Evolutionary conservation across 1,139 yeast genomes (phyloP).

Genomic region (Hyphopichia pseudoburtonii): DNA sequence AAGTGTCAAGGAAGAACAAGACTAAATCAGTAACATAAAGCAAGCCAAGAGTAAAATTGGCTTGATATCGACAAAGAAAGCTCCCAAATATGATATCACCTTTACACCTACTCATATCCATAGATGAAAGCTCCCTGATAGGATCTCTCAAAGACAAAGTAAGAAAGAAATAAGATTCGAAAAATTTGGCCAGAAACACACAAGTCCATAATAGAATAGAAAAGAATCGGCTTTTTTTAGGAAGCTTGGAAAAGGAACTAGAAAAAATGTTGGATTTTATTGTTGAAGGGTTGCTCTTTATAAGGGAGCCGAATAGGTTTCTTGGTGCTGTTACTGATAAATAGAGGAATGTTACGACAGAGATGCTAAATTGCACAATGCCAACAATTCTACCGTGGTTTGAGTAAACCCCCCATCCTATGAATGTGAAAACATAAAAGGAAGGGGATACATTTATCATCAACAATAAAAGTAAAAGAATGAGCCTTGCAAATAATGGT

Average conservation of each 20-base stretch:
- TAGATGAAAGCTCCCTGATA: constrained; percentile 59
- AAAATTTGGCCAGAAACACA: constrained; percentile 69
- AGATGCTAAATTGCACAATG: constrained; percentile 57
- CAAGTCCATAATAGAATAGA: constrained; percentile 67
- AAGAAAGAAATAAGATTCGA: constrained; percentile 79
- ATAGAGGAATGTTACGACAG: constrained; percentile 59
- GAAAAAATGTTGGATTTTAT: constrained; percentile 32
- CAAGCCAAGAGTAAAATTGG: constrained; percentile 53
- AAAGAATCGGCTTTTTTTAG: constrained; percentile 49
- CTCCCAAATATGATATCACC: constrained; percentile 57
- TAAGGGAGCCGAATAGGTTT: constrained; percentile 38
- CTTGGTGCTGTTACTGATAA: constrained; percentile 57
- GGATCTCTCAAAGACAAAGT: constrained; percentile 82
- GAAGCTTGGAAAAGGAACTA: constrained; percentile 55
- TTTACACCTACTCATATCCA: constrained; percentile 60
- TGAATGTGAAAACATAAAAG: constrained; percentile 53
- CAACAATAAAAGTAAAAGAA: constrained; percentile 43
- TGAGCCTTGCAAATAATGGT: constrained; percentile 42
- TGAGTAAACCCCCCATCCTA: constrained; percentile 54
- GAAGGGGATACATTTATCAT: constrained; percentile 60
- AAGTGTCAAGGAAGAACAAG: constrained; percentile 79
- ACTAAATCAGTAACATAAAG: constrained; percentile 68
- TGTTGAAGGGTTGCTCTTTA: constrained; percentile 7
- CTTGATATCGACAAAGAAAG: constrained; percentile 58
- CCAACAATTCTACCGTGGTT: constrained; percentile 51